Evolutionary conservation across 106 monocot species (phyloP), one percentile per base, ranked within the genome.

Genomic region (Phalaenopsis equestris): DNA sequence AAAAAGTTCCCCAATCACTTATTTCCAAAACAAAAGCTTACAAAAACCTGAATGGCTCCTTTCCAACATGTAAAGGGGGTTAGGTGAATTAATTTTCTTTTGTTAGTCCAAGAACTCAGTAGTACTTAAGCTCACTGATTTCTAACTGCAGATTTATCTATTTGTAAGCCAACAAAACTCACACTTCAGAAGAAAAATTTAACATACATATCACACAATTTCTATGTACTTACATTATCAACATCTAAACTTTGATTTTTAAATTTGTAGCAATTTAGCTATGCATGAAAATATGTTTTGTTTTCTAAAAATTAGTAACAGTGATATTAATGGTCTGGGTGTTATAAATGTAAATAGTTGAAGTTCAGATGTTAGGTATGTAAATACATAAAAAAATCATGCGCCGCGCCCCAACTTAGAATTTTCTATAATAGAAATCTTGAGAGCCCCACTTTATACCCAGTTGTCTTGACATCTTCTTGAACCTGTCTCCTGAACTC

Each of bases 401-500:
- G 30, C 30, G 30, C 30, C 30, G 30, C 30, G 30, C 30, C 30
- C 30, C 30, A 72, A 41, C 38, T 10, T 46, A 21, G 68, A 37
- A 83, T 38, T 6, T 12, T 47, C 80, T 84, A 88, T 12, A 75
- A 43, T 18, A 90, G 88, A 85, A 93, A 93, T 84, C 90, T 88
- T 56, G 88, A 41, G 30, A 93, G 90, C 4, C 90, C 93, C 4
- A 88, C 81, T 82, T 93, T 93, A 41, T 84, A 77, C 45, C 93
- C 93, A 23, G 76, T 88, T 55, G 16, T 80, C 80, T 90, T 85
- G 78, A 90, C 90, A 75, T 93, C 93, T 18, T 88, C 88, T 36
- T 87, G 86, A 77, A 90, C 93, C 78, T 93, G 93, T 21, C 42
- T 78, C 56, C 87, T 90, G 78, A 85, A 93, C 87, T 93, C 88